Evolutionary conservation across 1,284 basidiomycete genomes (phyloP), one percentile per base, ranked within the genome.

Genomic region (Ustilago loliicola): DNA sequence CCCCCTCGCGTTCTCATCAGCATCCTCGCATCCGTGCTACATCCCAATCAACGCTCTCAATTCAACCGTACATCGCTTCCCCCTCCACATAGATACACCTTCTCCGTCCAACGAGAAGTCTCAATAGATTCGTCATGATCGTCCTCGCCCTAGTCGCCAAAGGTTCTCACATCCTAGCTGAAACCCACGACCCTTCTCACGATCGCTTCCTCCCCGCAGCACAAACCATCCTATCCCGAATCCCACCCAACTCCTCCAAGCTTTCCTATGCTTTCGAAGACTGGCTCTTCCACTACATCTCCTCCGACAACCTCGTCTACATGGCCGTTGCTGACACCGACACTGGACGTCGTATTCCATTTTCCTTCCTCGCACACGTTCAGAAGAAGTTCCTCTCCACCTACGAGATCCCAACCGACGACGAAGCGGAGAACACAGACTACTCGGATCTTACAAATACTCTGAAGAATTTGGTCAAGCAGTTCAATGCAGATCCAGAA

Each of bases 221-320:
- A 8, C 92, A 95, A 81, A 94, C 93, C 0, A 97, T 98, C 80
- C 89, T 99, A 17, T 93, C 92, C 48, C 96, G 96, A 89, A 98
- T 98, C 83, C 94, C 95, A 1, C 94, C 94, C 1, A 94, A 94
- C 85, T 92, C 97, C 87, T 93, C 93, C 86, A 97, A 97, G 87
- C 90, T 98, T 62, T 96, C 94, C 38, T 98, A 89, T 87, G 80
- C 83, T 0, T 85, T 81, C 40, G 86, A 87, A 86, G 92, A 96
- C 87, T 96, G 94, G 86, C 89, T 98, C 30, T 97, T 98, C 85
- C 96, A 99, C 88, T 98, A 98, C 87, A 90, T 96, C 73, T 73
- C 80, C 27, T 70, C 70, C 19, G 78, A 84, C 55, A 83, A 78
- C 0, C 91, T 93, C 85, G 92, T 92, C 51, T 97, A 93, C 87